Percentiles rank a stretch among this genome's conserved stretches.
phyloP scores from a whole-genome alignment of 2,329 filamentous ascomycete species.

The Septoria petroselini region DNA sequence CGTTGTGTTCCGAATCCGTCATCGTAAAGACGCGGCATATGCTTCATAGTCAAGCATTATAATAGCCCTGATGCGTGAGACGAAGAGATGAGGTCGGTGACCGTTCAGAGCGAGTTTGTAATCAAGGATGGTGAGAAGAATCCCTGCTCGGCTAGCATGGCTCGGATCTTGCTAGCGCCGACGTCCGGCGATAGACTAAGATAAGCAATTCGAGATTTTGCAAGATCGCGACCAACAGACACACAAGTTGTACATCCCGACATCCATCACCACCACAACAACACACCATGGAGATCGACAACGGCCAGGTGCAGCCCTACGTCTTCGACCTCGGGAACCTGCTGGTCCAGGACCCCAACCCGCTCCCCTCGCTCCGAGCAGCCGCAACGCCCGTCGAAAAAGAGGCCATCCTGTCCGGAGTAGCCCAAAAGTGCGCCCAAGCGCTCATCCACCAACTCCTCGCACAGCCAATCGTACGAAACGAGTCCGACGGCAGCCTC shows the following conservation, averaged over 20 bases:
- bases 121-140: no score
- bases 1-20: no score
- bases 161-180: no score
- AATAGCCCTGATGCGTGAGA: no score
- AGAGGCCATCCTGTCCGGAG: constrained; percentile 66
- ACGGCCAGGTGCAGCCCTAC: constrained; percentile 76
- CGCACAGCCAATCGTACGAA: constrained; percentile 72
- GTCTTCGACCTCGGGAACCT: constrained; percentile 89
- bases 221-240: no score
- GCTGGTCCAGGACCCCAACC: constrained; percentile 82
- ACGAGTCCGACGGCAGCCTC: constrained; percentile 59
- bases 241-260: no score
- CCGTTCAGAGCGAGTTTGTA: no score
- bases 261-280: background rate
- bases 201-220: no score
- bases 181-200: no score
- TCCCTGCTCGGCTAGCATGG: background rate
- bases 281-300: constrained; percentile 18
- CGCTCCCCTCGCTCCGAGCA: constrained; percentile 55
- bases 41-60: no score
- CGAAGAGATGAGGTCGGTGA: no score
- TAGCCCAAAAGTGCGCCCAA: constrained; percentile 87
- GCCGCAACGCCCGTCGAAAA: constrained; percentile 43
- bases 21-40: no score
- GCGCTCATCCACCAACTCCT: constrained; percentile 91